Base-by-base conservation (phyloP, 768 basidiomycete species). In the Megacollybia marginata region DNA sequence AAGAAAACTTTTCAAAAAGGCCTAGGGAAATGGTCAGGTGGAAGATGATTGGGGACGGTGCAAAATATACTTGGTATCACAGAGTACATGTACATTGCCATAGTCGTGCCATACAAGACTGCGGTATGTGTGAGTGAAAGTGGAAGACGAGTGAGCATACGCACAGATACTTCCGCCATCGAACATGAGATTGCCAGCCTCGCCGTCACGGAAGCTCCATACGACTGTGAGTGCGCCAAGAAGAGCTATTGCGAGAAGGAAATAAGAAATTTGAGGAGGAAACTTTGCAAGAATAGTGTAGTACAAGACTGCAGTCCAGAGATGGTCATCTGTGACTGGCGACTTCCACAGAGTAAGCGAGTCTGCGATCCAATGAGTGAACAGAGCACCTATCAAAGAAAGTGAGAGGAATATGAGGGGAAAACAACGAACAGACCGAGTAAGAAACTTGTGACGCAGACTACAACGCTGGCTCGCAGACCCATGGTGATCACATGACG, bases 361-460 rank as follows among this genome's bases (percentile, higher is more conserved):
- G 72, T 92, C 90, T n/a, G 90, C 90, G 54, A 89, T 91, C 90
- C 90, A 92, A 62, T 92, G 85, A 33, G 88, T 91, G 62, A 90
- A 90, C 5, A 92, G 73, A 43, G 85, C 70, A 46, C 90, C 89
- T 91, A 12, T 38, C 43, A 43, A 40, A 23, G 18, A 43, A 48
- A 23, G 48, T 54, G 48, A 18, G 34, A 9, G 15, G 15, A 16
- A 32, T 16, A 53, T 43, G 31, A 18, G 7, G 20, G 19, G 36
- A 20, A 54, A 50, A 40, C 52, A 8, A 16, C 44, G 45, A 33
- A 65, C 72, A 38, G 49, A 87, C 89, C 89, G 19, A 92, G 78
- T 18, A 92, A 72, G 57, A 91, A 90, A 47, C 87, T 86, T 1
- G 88, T 90, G 44, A 79, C 73, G 61, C 79, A 86, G 52, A 90